Evolutionary conservation across 371 early-diverging fungal genomes (phyloP).

Genomic region (Rhizoclosmatium hyalinum): DNA sequence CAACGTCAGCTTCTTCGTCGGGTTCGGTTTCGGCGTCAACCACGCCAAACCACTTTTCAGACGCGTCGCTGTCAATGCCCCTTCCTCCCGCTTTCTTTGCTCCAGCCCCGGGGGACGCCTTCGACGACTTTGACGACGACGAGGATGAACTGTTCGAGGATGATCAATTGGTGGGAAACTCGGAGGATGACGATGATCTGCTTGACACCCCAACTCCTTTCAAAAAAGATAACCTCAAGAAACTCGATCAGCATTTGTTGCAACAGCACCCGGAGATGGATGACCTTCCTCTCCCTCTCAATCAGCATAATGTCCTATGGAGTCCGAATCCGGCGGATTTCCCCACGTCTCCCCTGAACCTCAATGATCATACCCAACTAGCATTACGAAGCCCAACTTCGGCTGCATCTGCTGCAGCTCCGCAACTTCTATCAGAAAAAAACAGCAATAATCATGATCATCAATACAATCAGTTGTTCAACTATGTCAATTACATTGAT

Average conservation of each 20-base stretch:
- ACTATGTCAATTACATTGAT: conserved; percentile 84
- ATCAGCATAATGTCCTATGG: no score
- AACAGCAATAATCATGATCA: conserved; percentile 43
- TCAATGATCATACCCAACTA: no score
- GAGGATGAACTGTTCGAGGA: neutral
- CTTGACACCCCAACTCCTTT: conserved; percentile 22
- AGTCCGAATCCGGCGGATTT: no score
- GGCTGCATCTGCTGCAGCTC: neutral
- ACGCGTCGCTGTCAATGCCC: neutral
- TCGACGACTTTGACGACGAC: conserved; percentile 1
- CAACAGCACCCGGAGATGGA: neutral
- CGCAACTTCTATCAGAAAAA: neutral
- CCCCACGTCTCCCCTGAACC: no score
- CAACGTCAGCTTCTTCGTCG: neutral
- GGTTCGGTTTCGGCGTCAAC: no score
- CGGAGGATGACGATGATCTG: neutral
- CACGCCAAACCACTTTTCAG: neutral
- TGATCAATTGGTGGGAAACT: neutral
- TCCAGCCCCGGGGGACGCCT: neutral
- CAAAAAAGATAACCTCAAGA: neutral
- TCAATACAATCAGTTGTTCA: conserved; percentile 88
- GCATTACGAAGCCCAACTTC: neutral
- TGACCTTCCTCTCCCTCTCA: no score
- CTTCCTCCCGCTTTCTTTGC: neutral
- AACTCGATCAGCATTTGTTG: neutral